Percentiles rank a stretch among this genome's conserved stretches.
Conservation (phyloP, 306 rosid genomes). For the Corylus americana region DNA sequence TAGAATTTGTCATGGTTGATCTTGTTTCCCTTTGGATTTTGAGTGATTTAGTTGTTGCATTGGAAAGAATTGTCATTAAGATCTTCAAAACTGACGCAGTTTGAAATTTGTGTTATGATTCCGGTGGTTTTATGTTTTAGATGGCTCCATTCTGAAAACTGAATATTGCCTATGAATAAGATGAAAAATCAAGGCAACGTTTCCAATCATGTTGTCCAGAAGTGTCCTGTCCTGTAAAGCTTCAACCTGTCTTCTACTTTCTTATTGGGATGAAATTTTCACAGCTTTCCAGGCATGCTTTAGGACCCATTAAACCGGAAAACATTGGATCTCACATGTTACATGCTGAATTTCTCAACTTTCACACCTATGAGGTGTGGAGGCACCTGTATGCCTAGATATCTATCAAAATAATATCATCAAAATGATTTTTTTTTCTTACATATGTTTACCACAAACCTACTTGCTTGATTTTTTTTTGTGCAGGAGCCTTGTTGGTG, state of each 20-base stretch:
- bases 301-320: neutral
- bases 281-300: neutral
- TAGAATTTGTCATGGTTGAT: neutral
- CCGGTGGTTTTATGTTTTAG: too few relatives aligned
- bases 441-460: slow-evolving; percentile 5
- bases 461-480: slow-evolving; percentile 15
- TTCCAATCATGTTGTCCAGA: neutral
- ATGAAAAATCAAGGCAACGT: neutral
- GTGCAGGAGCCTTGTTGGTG: slow-evolving; percentile 58
- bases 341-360: slow-evolving; percentile 2
- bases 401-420: neutral
- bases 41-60: neutral
- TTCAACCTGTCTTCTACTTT: neutral
- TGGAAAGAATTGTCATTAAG: neutral
- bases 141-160: neutral
- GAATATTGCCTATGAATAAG: neutral
- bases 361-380: neutral
- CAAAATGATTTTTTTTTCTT: neutral
- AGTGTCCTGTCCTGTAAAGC: neutral
- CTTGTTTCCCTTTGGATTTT: neutral
- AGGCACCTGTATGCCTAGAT: neutral
- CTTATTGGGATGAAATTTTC: neutral
- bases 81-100: neutral
- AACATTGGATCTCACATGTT: neutral
- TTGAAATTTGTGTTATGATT: neutral